Conservation (phyloP, 2,329 filamentous ascomycete genomes). For the Monilinia vaccinii-corymbosi region DNA sequence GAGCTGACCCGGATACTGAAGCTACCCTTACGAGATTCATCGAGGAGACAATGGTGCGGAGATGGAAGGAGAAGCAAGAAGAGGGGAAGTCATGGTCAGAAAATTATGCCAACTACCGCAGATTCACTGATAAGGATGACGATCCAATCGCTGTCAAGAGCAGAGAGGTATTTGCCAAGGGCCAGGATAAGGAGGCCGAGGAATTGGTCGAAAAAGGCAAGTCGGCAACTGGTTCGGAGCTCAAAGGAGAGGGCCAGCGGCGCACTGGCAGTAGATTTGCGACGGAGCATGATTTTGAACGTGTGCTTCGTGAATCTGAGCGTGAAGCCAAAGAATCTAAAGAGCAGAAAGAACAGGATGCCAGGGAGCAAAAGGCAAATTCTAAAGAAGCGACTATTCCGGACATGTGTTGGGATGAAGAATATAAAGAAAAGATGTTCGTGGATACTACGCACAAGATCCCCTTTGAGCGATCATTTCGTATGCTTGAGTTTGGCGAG, state of each 20-base stretch:
- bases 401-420: constrained; percentile 56
- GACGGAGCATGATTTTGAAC: constrained; percentile 65
- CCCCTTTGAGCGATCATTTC: constrained; percentile 56
- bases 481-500: constrained; percentile 62
- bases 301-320: constrained; percentile 62
- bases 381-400: constrained; percentile 71
- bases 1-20: constrained; percentile 16
- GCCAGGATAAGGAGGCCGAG: constrained; percentile 20
- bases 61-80: constrained; percentile 20
- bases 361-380: constrained; percentile 61
- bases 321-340: constrained; percentile 61
- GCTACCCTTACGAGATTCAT: constrained; percentile 15
- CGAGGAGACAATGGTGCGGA: constrained; percentile 10
- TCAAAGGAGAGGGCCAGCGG: constrained; percentile 48
- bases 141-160: constrained; percentile 25
- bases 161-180: constrained; percentile 24
- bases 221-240: constrained; percentile 39
- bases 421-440: constrained; percentile 50
- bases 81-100: constrained; percentile 22
- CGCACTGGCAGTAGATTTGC: constrained; percentile 46
- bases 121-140: constrained; percentile 25
- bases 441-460: constrained; percentile 57
- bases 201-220: constrained; percentile 22
- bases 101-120: constrained; percentile 23
- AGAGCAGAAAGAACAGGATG: constrained; percentile 54